These are phyloP conservation scores for Agrocybe pediades DNA, from an alignment of 768 basidiomycete genomes.

Conservation along the genomic window DNA sequence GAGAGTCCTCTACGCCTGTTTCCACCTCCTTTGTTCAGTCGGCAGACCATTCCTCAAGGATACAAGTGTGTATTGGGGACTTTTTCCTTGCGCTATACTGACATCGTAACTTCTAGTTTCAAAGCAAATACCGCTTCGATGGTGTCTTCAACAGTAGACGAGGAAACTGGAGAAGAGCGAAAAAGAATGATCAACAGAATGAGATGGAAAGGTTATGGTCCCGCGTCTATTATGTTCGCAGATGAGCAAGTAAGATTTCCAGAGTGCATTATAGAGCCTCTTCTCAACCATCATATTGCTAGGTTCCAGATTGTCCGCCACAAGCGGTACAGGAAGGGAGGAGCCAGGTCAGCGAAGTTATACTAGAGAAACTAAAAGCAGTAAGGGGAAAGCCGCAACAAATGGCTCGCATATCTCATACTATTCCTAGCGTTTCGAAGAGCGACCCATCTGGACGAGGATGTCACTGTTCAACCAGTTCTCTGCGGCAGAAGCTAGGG, in stretches of 20 bases:
- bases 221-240: conserved; percentile 66
- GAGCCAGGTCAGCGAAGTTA: conserved; percentile 50
- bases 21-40: conserved; percentile 88
- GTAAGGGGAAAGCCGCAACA: too few relatives aligned
- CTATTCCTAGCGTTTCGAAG: conserved; percentile 57
- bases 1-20: conserved; percentile 72
- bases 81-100: too few relatives aligned
- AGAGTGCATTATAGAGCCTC: neutral
- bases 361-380: conserved; percentile 56
- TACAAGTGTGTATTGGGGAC: conserved; percentile 63
- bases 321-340: conserved; percentile 62
- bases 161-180: conserved; percentile 78
- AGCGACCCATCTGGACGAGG: conserved; percentile 91
- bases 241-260: conserved; percentile 49
- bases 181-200: conserved; percentile 83
- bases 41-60: conserved; percentile 74
- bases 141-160: conserved; percentile 63
- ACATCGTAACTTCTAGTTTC: conserved; percentile 70
- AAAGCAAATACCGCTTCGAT: conserved; percentile 79
- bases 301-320: conserved; percentile 72
- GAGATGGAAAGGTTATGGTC: conserved; percentile 86
- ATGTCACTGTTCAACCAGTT: conserved; percentile 85
- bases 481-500: conserved; percentile 60
- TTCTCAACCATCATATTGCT: neutral
- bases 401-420: neutral